phyloP scores from a whole-genome alignment of 73 alveolate genomes.

The Paramecium octaurelia region DNA sequence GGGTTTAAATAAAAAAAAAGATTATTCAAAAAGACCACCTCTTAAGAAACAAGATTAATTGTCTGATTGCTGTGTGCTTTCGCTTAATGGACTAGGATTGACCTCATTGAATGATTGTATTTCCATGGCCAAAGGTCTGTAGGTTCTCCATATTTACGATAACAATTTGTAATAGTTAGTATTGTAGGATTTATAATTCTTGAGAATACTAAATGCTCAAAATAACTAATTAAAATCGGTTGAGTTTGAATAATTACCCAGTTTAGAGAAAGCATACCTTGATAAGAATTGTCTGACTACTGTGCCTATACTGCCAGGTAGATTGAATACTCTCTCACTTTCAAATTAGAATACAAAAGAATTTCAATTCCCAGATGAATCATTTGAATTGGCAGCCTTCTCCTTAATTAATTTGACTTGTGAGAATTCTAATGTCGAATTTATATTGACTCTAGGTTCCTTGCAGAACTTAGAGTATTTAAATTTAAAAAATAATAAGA shows the following conservation, averaged over 20 bases:
- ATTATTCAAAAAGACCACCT: constrained; percentile 39
- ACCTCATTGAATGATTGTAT: not conserved
- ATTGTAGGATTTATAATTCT: not conserved
- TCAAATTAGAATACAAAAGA: constrained; percentile 18
- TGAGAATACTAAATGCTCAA: not conserved
- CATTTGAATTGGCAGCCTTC: not conserved
- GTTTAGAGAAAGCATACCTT: constrained; percentile 1
- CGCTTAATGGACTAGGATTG: constrained; percentile 20
- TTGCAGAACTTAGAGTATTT: not conserved
- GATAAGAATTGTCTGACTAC: not conserved
- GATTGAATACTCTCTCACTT: not conserved
- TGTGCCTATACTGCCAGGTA: not conserved
- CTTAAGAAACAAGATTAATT: not conserved
- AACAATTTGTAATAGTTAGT: not conserved
- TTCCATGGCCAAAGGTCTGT: not conserved
- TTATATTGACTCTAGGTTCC: not conserved
- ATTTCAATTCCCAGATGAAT: constrained; percentile 27
- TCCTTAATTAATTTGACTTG: not conserved
- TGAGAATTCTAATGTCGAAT: constrained; percentile 31
- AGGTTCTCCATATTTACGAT: constrained; percentile 20
- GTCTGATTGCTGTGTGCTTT: not conserved
- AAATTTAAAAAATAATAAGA: constrained; percentile 17
- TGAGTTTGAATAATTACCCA: not conserved
- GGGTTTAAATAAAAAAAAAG: constrained; percentile 21
- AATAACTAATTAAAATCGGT: not conserved